These are phyloP conservation scores for Phytophthora idaei DNA, from an alignment of 352 stramenopile species.

Conservation along the genomic window DNA sequence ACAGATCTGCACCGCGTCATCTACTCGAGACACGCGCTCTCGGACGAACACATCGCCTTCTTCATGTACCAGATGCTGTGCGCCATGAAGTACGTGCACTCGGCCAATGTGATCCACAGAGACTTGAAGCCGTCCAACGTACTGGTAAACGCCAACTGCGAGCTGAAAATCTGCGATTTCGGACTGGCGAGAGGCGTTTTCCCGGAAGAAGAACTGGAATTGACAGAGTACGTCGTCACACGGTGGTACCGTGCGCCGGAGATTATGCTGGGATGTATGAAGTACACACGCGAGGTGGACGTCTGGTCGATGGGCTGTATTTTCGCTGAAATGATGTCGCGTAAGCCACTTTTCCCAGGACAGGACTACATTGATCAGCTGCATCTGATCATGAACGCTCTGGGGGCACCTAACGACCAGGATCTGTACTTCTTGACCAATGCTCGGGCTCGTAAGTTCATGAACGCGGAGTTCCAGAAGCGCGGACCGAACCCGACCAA, in stretches of 20 bases:
- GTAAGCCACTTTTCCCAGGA: constrained; percentile 98
- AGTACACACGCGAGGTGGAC: constrained; percentile 89
- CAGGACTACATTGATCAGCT: constrained; percentile 95
- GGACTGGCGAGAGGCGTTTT: constrained; percentile 84
- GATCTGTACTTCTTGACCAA: constrained; percentile 98
- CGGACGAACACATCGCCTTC: constrained; percentile 88
- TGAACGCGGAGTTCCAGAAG: constrained; percentile 84
- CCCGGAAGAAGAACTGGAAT: constrained; percentile 68
- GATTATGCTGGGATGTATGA: constrained; percentile 87
- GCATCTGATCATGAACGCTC: constrained; percentile 96
- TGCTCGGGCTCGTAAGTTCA: constrained; percentile 79
- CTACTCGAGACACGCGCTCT: constrained; percentile 86
- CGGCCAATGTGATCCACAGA: constrained; percentile 93
- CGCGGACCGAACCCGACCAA: constrained; percentile 68
- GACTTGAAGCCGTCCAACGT: constrained; percentile 99
- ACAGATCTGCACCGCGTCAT: constrained; percentile 92
- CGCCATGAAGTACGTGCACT: constrained; percentile 94
- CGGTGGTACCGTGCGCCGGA: constrained; percentile 91
- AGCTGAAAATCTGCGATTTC: constrained; percentile 92
- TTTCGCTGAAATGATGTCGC: constrained; percentile 97
- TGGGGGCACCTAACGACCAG: constrained; percentile 94
- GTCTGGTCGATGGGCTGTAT: constrained; percentile 99
- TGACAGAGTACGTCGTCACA: constrained; percentile 93
- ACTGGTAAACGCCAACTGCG: constrained; percentile 94
- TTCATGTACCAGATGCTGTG: constrained; percentile 93